Evolutionary conservation across 768 basidiomycete species (phyloP).

Genomic region (Panaeolus papilionaceus): DNA sequence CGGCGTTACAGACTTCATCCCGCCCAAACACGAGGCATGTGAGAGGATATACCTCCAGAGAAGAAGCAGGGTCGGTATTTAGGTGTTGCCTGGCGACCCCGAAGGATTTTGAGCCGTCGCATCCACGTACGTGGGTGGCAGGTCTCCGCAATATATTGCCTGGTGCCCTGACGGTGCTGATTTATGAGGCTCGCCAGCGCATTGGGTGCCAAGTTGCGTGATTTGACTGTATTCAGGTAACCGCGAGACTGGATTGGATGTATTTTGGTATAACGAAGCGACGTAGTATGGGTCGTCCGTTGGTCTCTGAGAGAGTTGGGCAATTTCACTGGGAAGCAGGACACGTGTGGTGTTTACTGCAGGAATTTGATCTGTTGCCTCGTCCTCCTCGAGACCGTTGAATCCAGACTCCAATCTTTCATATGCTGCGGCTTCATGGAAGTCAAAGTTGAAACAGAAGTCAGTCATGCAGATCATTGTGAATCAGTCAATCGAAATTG

Average conservation of each 20-base stretch:
- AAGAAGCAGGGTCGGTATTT: background rate
- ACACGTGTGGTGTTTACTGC: background rate
- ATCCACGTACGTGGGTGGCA: background rate
- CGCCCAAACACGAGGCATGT: background rate
- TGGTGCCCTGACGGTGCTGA: background rate
- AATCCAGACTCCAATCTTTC: background rate
- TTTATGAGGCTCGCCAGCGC: background rate
- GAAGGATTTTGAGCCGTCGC: background rate
- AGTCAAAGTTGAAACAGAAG: background rate
- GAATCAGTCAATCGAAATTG: background rate
- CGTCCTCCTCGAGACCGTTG: background rate
- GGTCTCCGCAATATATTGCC: background rate
- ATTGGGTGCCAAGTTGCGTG: background rate
- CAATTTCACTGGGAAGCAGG: conserved; percentile 11
- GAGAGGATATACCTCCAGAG: background rate
- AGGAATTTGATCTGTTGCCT: background rate
- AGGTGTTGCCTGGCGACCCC: background rate
- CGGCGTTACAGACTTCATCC: background rate
- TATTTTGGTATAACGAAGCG: background rate
- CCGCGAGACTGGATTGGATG: background rate
- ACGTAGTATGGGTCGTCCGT: conserved; percentile 6
- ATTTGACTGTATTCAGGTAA: conserved; percentile 3
- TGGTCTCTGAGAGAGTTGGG: background rate
- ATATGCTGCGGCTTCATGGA: background rate
- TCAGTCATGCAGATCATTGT: background rate